phyloP scores from a whole-genome alignment of 2,329 filamentous ascomycete genomes.

The Fusarium pilosicola region DNA sequence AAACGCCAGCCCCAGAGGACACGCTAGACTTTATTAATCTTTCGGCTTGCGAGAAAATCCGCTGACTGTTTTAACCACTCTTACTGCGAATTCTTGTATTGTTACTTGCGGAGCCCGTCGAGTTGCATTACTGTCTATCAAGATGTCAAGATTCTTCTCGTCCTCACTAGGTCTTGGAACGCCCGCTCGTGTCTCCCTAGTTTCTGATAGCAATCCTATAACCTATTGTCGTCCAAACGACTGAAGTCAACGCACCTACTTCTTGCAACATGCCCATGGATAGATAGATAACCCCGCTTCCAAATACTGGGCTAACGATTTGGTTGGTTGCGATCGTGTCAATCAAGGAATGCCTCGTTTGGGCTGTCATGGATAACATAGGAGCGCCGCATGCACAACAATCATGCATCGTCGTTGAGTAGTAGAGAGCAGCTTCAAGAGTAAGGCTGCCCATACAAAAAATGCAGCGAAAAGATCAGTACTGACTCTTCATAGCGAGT shows the following conservation, averaged over 20 bases:
- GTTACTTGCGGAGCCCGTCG: background rate
- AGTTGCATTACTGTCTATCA: background rate
- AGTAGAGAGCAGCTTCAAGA: background rate
- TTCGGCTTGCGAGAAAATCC: too few relatives aligned
- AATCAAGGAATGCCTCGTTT: too few relatives aligned
- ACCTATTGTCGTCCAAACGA: background rate
- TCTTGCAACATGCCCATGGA: background rate
- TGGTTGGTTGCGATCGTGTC: background rate
- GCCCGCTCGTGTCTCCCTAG: background rate
- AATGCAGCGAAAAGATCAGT: background rate
- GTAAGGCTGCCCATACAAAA: rapidly evolving
- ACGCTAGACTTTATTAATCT: too few relatives aligned
- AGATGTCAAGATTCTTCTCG: background rate
- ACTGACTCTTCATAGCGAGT: background rate
- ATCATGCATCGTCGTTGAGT: background rate
- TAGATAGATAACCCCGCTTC: background rate
- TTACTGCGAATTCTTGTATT: background rate
- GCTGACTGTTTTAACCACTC: background rate
- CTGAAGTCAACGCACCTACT: background rate
- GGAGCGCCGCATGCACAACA: background rate
- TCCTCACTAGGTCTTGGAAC: background rate
- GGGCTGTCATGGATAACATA: background rate
- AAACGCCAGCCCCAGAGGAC: too few relatives aligned
- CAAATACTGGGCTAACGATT: rapidly evolving
- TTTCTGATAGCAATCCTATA: background rate